Percentiles rank a stretch among this genome's conserved stretches.
Conservation (phyloP, 768 basidiomycete species). For the Xerocomellus intermedius region DNA sequence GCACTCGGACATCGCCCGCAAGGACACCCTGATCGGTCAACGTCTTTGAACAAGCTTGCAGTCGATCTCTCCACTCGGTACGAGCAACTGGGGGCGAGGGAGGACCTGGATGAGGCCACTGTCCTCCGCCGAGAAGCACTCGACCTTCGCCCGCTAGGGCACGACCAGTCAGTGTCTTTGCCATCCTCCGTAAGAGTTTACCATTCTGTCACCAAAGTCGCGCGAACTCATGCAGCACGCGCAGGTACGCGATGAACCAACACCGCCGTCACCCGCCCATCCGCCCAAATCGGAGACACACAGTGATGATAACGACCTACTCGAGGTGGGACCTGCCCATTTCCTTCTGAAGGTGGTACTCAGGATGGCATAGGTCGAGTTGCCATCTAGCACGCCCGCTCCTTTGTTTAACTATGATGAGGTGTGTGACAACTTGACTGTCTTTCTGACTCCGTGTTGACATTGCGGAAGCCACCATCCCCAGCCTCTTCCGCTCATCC, state of each 20-base stretch:
- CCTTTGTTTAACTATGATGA: background rate
- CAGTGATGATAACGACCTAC: background rate
- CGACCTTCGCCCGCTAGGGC: too few relatives aligned
- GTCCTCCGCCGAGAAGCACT: too few relatives aligned
- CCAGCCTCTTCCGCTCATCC: background rate
- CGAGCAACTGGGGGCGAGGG: too few relatives aligned
- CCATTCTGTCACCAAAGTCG: background rate
- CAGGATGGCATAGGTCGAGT: background rate
- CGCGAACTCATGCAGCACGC: background rate
- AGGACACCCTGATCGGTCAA: too few relatives aligned
- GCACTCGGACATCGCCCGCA: too few relatives aligned
- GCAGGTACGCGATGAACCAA: background rate
- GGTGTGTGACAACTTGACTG: background rate
- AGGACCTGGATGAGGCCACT: too few relatives aligned
- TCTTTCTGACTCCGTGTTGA: background rate
- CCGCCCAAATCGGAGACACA: background rate
- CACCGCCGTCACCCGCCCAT: background rate
- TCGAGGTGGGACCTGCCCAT: background rate
- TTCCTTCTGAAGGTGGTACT: background rate
- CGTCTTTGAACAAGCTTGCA: too few relatives aligned
- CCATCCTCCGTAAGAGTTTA: background rate
- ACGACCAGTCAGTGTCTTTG: too few relatives aligned
- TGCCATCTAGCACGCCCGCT: background rate
- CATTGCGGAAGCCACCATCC: background rate
- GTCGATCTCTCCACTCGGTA: too few relatives aligned